Percentiles rank a stretch among this genome's conserved stretches.
Evolutionary conservation across 306 rosid species (phyloP).

Genomic region (Begonia peltatifolia): DNA sequence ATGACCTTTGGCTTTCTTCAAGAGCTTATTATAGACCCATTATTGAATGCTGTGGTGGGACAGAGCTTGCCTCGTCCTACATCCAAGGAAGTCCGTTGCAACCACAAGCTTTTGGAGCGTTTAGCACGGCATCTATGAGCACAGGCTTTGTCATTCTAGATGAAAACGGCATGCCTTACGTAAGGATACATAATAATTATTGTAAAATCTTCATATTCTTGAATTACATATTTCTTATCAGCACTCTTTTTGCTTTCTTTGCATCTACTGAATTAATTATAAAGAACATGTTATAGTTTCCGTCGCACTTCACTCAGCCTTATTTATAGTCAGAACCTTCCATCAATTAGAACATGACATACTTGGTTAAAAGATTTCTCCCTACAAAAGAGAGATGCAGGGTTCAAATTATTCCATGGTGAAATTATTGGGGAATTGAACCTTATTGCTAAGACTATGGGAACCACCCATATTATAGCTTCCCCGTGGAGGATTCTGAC

Average conservation of each 20-base stretch:
- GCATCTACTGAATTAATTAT: not conserved
- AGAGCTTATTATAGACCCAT: slow-evolving; percentile 55
- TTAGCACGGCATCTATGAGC: slow-evolving; percentile 59
- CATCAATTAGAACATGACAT: no score
- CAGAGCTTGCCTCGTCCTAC: slow-evolving; percentile 67
- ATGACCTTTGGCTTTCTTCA: slow-evolving; percentile 89
- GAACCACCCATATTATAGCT: no score
- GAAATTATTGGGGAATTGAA: no score
- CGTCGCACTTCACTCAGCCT: no score
- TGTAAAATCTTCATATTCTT: not conserved
- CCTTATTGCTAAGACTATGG: no score
- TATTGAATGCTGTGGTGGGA: slow-evolving; percentile 67
- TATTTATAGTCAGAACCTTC: no score
- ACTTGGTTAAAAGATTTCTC: no score
- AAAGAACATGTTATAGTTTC: not conserved
- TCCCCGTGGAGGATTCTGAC: no score
- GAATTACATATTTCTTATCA: not conserved
- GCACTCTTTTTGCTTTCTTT: no score
- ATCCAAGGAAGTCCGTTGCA: slow-evolving; percentile 47
- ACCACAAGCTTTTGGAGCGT: slow-evolving; percentile 83
- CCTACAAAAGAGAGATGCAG: no score
- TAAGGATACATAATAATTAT: slow-evolving; percentile 14
- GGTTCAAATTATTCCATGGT: no score
- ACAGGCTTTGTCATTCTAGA: slow-evolving; percentile 56
- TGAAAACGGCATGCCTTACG: slow-evolving; percentile 60